phyloP scores from a whole-genome alignment of 2,329 filamentous ascomycete species.

The Pseudogymnoascus pannorum region DNA sequence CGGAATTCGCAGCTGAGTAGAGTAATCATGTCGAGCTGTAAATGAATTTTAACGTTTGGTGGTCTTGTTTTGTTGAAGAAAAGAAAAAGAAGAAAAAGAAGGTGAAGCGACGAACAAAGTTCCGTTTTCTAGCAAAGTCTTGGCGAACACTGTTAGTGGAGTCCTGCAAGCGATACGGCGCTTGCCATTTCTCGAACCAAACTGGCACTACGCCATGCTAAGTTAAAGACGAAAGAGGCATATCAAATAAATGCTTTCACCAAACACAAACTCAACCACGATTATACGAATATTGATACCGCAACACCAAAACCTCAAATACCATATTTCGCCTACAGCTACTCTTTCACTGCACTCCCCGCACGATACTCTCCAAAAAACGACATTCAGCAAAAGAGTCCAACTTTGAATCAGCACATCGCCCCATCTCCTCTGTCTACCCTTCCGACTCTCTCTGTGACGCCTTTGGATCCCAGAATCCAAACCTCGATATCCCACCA shows the following conservation, averaged over 20 bases:
- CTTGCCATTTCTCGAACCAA: conserved; percentile 8
- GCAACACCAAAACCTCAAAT: not conserved
- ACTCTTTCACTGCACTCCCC: not conserved
- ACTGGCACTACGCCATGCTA: conserved; percentile 9
- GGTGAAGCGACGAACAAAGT: conserved; percentile 14
- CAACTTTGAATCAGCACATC: not conserved
- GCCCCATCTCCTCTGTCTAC: conserved; percentile 10
- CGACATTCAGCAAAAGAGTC: not conserved
- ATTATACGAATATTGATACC: conserved; percentile 10
- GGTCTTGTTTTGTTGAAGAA: conserved; percentile 48
- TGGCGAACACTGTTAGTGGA: conserved; percentile 1
- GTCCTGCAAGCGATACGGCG: conserved; percentile 9
- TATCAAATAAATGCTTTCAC: conserved; percentile 11
- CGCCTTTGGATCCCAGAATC: conserved; percentile 6
- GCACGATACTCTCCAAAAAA: not conserved
- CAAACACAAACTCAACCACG: not conserved
- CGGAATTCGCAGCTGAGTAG: conserved; percentile 62
- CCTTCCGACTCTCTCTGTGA: conserved; percentile 4
- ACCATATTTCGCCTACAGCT: not conserved
- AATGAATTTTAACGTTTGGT: conserved; percentile 64
- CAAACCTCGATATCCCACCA: conserved; percentile 11
- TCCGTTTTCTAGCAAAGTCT: conserved; percentile 9
- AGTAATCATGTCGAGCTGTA: conserved; percentile 45
- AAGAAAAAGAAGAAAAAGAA: conserved; percentile 30
- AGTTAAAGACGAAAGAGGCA: conserved; percentile 9